Evolutionary conservation across 2,329 filamentous ascomycete species (phyloP).

Genomic region (Dothideomycetidae sp.): DNA sequence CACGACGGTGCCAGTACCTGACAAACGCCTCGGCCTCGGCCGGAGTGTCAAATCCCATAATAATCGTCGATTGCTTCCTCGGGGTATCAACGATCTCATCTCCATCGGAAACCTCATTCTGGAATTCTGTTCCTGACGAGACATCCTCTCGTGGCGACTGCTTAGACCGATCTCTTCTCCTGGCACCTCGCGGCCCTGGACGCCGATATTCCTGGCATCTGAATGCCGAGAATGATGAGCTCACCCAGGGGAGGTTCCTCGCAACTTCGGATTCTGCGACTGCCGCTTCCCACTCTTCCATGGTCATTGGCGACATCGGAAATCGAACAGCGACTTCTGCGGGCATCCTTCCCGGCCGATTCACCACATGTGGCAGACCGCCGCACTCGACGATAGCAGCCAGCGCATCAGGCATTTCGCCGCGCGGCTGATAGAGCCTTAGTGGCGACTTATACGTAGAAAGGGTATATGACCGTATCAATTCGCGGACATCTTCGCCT

Average conservation of each 20-base stretch:
- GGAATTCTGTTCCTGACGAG: background rate
- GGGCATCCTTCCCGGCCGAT: conserved; percentile 18
- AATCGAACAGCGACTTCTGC: conserved; percentile 22
- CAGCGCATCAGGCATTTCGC: conserved; percentile 5
- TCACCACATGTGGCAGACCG: conserved; percentile 19
- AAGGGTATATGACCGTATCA: conserved; percentile 36
- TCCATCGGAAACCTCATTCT: background rate
- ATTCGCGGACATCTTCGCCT: conserved; percentile 32
- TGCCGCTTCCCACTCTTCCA: conserved; percentile 15
- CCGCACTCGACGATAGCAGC: conserved; percentile 26
- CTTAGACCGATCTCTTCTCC: background rate
- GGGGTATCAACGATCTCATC: conserved; percentile 14
- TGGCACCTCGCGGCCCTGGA: background rate
- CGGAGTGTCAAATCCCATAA: conserved; percentile 42
- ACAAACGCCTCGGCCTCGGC: conserved; percentile 40
- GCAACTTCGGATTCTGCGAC: conserved; percentile 16
- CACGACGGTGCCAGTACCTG: conserved; percentile 37
- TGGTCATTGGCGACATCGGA: conserved; percentile 20
- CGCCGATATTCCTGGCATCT: background rate
- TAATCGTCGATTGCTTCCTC: conserved; percentile 25
- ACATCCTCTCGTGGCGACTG: background rate
- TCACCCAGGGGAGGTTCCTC: conserved; percentile 17
- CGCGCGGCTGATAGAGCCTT: conserved; percentile 21
- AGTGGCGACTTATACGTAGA: conserved; percentile 28
- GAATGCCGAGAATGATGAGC: conserved; percentile 10